Conservation (phyloP, 768 basidiomycete genomes). For the Chalciporus chontae region DNA sequence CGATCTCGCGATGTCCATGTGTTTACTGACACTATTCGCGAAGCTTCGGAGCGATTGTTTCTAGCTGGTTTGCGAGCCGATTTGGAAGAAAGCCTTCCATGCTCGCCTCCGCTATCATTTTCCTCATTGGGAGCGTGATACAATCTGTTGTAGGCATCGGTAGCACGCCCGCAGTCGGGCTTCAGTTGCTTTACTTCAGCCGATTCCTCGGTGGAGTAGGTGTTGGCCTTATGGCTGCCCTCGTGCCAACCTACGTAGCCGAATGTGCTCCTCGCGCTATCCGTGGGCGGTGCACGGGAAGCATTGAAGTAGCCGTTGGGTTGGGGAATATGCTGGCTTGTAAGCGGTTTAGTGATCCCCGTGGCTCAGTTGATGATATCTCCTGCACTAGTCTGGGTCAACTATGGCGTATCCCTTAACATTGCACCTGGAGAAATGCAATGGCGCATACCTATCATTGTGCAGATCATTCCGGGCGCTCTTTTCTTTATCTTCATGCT, state of each 20-base stretch:
- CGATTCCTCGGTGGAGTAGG: conserved; percentile 51
- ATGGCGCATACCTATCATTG: conserved; percentile 37
- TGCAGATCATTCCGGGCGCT: conserved; percentile 39
- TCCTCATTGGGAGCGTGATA: conserved; percentile 32
- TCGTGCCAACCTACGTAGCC: conserved; percentile 37
- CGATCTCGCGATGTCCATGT: background rate
- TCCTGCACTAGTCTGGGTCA: conserved; percentile 32
- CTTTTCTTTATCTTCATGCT: conserved; percentile 35
- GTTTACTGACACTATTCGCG: background rate
- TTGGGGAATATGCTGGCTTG: conserved; percentile 36
- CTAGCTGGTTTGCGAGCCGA: conserved; percentile 27
- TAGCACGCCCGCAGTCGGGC: conserved; percentile 20
- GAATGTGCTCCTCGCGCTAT: conserved; percentile 37
- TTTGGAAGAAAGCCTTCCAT: conserved; percentile 36
- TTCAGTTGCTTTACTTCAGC: conserved; percentile 31
- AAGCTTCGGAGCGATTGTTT: conserved; percentile 30
- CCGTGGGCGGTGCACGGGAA: conserved; percentile 36
- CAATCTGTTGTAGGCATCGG: conserved; percentile 35
- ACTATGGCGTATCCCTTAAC: conserved; percentile 30
- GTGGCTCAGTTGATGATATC: background rate
- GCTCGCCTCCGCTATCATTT: conserved; percentile 30
- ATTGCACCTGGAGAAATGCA: conserved; percentile 28
- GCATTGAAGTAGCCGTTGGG: conserved; percentile 31
- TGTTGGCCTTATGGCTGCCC: conserved; percentile 35
- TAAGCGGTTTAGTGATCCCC: conserved; percentile 12